Evolutionary conservation across 768 basidiomycete species (phyloP).

Genomic region (Roridomyces roridus): DNA sequence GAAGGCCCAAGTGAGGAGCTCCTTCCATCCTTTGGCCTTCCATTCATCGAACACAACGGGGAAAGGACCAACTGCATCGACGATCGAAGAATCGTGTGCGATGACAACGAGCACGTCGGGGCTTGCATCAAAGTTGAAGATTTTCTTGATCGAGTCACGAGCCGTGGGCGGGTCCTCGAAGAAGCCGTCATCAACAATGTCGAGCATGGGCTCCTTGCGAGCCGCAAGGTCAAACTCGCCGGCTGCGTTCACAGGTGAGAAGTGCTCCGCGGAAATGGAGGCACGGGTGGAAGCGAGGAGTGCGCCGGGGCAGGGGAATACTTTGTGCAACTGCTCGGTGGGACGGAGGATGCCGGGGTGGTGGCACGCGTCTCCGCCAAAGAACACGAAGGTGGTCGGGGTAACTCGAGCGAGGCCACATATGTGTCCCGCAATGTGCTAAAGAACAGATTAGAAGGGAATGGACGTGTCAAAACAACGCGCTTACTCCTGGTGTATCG

Average conservation of each 20-base stretch:
- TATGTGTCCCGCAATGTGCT: constrained; percentile 27
- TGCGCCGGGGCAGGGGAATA: constrained; percentile 14
- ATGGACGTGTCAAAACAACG: neutral
- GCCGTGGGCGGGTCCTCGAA: constrained; percentile 10
- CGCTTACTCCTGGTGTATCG: constrained; percentile 19
- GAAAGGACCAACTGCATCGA: constrained; percentile 1
- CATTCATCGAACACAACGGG: constrained; percentile 15
- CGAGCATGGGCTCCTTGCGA: constrained; percentile 8
- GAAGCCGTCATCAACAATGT: neutral
- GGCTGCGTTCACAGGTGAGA: neutral
- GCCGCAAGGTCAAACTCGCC: constrained; percentile 13
- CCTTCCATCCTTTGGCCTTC: constrained; percentile 24
- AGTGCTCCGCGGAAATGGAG: constrained; percentile 8
- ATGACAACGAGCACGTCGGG: constrained; percentile 24
- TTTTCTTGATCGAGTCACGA: neutral
- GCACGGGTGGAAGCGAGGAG: constrained; percentile 15
- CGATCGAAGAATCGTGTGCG: constrained; percentile 23
- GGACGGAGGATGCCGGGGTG: constrained; percentile 25
- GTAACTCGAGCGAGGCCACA: constrained; percentile 25
- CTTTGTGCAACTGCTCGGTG: constrained; percentile 1
- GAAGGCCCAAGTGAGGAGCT: constrained; percentile 22
- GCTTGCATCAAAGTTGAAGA: constrained; percentile 12
- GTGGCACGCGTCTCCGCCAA: constrained; percentile 24
- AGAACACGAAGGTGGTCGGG: constrained; percentile 21
- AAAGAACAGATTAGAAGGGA: neutral